These are phyloP conservation scores for Simplicillium sp. DNA, from an alignment of 2,329 filamentous ascomycete genomes.

Conservation along the genomic window DNA sequence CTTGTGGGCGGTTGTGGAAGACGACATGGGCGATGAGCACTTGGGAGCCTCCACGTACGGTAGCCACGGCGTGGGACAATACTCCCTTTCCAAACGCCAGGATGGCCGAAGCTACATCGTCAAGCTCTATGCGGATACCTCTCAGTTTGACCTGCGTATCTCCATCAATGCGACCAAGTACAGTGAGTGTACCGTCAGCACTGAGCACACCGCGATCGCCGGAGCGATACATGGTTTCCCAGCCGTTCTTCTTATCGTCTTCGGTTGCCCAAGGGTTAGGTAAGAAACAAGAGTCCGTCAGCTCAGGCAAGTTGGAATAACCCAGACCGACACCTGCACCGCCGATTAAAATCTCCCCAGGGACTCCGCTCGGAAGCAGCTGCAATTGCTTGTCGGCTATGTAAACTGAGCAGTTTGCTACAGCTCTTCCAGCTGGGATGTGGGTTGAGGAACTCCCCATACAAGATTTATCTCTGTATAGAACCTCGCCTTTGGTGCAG, in stretches of 20 bases:
- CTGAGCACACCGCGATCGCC: constrained; percentile 27
- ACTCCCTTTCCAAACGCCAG: constrained; percentile 10
- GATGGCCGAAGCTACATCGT: constrained; percentile 22
- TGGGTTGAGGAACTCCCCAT: too few relatives aligned
- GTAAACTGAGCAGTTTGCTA: constrained; percentile 26
- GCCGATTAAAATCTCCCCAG: constrained; percentile 13
- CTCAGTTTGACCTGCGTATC: constrained; percentile 36
- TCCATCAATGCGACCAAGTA: constrained; percentile 26
- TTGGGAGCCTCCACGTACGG: constrained; percentile 9
- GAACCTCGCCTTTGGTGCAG: not conserved
- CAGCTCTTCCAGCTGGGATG: constrained; percentile 9
- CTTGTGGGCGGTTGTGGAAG: constrained; percentile 8
- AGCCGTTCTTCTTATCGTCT: constrained; percentile 6
- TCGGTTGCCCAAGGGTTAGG: constrained; percentile 8
- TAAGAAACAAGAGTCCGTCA: constrained; percentile 9
- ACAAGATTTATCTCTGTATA: constrained; percentile 10
- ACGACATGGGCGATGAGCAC: constrained; percentile 19
- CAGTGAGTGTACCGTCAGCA: constrained; percentile 21
- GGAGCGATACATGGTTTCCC: constrained; percentile 25
- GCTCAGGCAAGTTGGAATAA: constrained; percentile 23
- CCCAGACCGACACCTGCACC: constrained; percentile 31
- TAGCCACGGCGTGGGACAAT: constrained; percentile 13
- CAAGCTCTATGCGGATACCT: constrained; percentile 34
- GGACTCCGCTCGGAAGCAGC: constrained; percentile 9
- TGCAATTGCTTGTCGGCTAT: constrained; percentile 25